Conservation (phyloP, 2,329 filamentous ascomycete species). For the Xylariaceae sp. region DNA sequence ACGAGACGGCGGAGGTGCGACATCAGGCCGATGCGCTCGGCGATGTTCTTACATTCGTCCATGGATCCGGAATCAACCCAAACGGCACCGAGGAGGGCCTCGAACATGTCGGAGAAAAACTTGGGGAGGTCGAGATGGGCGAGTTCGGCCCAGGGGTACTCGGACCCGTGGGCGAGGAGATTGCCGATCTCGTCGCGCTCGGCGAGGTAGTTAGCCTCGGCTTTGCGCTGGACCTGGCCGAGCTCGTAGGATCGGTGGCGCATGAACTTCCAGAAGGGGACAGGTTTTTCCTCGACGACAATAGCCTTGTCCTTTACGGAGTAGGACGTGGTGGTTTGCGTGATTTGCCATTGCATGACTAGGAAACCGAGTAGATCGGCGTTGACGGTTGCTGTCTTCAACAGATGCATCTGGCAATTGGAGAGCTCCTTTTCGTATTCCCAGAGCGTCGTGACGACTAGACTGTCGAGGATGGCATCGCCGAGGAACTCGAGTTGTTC, state of each 20-base stretch:
- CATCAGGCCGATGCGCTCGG: constrained; percentile 61
- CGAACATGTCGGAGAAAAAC: constrained; percentile 78
- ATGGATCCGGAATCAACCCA: constrained; percentile 73
- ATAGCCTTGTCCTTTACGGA: constrained; percentile 24
- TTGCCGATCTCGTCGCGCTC: constrained; percentile 46
- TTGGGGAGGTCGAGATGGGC: constrained; percentile 63
- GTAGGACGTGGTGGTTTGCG: constrained; percentile 27
- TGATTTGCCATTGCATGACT: constrained; percentile 53
- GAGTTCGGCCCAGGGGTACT: constrained; percentile 75
- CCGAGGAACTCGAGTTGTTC: constrained; percentile 86
- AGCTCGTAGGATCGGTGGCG: constrained; percentile 51
- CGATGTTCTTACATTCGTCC: constrained; percentile 52
- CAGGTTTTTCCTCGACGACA: constrained; percentile 22
- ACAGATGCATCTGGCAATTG: constrained; percentile 63
- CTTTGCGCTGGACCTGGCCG: constrained; percentile 40
- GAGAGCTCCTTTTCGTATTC: constrained; percentile 37
- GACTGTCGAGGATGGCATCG: constrained; percentile 75
- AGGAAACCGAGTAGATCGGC: constrained; percentile 73
- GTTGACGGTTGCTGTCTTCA: constrained; percentile 74
- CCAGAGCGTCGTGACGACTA: constrained; percentile 63
- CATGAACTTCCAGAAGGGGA: constrained; percentile 66
- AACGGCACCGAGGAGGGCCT: constrained; percentile 73
- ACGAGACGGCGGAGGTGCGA: constrained; percentile 58
- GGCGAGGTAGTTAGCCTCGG: constrained; percentile 41
- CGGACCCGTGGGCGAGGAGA: constrained; percentile 43